Percentiles rank a stretch among this genome's conserved stretches.
Conservation (phyloP, 2,329 filamentous ascomycete species). For the Fusarium sp. region DNA sequence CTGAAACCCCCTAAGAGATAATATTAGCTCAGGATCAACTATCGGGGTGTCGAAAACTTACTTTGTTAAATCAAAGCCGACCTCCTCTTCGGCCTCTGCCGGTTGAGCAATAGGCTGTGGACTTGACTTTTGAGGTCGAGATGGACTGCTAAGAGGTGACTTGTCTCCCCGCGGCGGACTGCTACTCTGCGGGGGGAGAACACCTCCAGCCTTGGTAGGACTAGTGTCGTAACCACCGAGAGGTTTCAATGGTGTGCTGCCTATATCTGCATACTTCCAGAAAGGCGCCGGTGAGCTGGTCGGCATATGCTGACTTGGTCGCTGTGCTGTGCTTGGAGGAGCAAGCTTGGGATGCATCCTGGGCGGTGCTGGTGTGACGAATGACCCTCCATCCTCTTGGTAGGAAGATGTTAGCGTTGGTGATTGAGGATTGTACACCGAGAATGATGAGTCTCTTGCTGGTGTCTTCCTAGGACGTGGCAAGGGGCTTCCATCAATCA, state of each 20-base stretch:
- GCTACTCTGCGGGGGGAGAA: conserved; percentile 65
- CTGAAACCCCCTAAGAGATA: conserved; percentile 67
- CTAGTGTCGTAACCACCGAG: conserved; percentile 66
- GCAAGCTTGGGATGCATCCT: conserved; percentile 80
- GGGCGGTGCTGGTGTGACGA: conserved; percentile 79
- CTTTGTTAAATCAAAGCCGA: conserved; percentile 71
- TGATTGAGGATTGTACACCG: conserved; percentile 67
- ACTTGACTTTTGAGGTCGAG: conserved; percentile 54
- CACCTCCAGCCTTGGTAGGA: conserved; percentile 64
- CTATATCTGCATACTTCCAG: conserved; percentile 86
- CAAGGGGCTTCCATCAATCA: conserved; percentile 71
- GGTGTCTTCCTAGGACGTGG: conserved; percentile 67
- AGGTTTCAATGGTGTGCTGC: conserved; percentile 75
- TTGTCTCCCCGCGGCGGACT: conserved; percentile 66
- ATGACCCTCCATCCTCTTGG: conserved; percentile 70
- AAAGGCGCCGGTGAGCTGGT: conserved; percentile 88
- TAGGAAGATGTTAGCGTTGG: conserved; percentile 73
- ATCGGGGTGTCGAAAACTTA: conserved; percentile 49
- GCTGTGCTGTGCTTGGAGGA: conserved; percentile 82
- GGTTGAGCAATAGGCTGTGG: conserved; percentile 48
- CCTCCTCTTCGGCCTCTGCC: conserved; percentile 59
- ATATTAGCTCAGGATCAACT: conserved; percentile 25
- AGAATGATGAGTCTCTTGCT: conserved; percentile 59
- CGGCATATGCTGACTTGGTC: conserved; percentile 87
- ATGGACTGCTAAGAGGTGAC: conserved; percentile 66